Evolutionary conservation across 306 rosid species (phyloP).

Genomic region (Begonia loranthoides): DNA sequence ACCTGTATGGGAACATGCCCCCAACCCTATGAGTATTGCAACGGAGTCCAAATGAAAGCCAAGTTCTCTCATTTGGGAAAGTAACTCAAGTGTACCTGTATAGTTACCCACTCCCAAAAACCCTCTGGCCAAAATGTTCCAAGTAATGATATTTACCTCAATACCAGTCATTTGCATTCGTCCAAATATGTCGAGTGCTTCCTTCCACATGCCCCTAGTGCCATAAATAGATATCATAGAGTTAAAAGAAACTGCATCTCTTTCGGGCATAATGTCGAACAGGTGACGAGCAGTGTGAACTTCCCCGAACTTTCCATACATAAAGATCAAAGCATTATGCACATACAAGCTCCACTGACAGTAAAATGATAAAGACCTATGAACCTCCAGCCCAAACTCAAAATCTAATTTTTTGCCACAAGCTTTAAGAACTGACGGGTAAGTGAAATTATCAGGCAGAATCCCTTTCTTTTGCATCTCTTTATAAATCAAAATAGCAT

Average conservation of each 20-base stretch:
- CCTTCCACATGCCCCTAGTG: slow-evolving; percentile 53
- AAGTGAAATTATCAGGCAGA: slow-evolving; percentile 66
- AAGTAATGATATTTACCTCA: slow-evolving; percentile 36
- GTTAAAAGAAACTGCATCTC: slow-evolving; percentile 77
- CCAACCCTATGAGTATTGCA: slow-evolving; percentile 47
- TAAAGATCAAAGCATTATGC: slow-evolving; percentile 64
- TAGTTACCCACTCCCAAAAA: slow-evolving; percentile 38
- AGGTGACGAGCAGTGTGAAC: slow-evolving; percentile 46
- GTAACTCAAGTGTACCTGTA: slow-evolving; percentile 35
- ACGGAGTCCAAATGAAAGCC: slow-evolving; percentile 45
- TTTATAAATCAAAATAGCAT: slow-evolving; percentile 8
- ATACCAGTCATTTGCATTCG: slow-evolving; percentile 32
- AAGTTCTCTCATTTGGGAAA: slow-evolving; percentile 50
- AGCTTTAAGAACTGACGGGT: slow-evolving; percentile 74
- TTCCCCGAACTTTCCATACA: slow-evolving; percentile 77
- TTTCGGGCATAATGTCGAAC: slow-evolving; percentile 54
- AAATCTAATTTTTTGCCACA: slow-evolving; percentile 56
- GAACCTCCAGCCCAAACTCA: slow-evolving; percentile 50
- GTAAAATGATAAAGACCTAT: slow-evolving; percentile 35
- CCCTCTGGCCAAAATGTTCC: slow-evolving; percentile 78
- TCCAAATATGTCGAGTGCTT: slow-evolving; percentile 47
- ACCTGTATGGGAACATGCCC: slow-evolving; percentile 66
- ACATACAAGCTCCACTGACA: slow-evolving; percentile 54
- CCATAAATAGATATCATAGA: slow-evolving; percentile 65
- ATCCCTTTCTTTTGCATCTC: slow-evolving; percentile 23